Conservation (phyloP, 768 basidiomycete species). For the Boletus rufocinnamomeus region DNA sequence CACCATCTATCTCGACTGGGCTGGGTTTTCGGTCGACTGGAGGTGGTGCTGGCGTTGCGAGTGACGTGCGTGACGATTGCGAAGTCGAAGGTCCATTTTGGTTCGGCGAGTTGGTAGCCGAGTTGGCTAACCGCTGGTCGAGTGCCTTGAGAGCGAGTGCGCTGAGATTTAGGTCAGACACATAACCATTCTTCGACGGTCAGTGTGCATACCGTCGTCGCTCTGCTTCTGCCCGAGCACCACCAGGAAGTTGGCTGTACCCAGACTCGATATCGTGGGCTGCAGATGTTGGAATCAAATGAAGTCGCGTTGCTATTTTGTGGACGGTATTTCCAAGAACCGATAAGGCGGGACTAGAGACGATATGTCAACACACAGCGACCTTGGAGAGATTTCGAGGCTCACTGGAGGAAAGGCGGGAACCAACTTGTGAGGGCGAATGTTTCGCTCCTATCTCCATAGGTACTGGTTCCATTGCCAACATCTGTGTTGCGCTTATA, state of each 20-base stretch:
- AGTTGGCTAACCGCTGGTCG: constrained; percentile 85
- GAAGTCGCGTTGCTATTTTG: constrained; percentile 64
- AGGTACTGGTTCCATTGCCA: constrained; percentile 61
- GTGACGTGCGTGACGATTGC: constrained; percentile 31
- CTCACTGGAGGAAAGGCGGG: constrained; percentile 92
- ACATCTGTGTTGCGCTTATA: constrained; percentile 86
- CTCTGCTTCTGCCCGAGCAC: constrained; percentile 94
- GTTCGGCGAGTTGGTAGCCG: constrained; percentile 34
- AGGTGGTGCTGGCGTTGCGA: constrained; percentile 34
- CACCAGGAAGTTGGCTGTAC: constrained; percentile 79
- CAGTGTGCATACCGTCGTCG: constrained; percentile 69
- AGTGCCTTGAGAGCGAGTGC: constrained; percentile 96
- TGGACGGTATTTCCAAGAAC: constrained; percentile 68
- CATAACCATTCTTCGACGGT: neutral
- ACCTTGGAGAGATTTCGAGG: constrained; percentile 18
- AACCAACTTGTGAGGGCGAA: constrained; percentile 96
- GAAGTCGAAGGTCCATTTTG: constrained; percentile 34
- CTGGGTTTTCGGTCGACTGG: constrained; percentile 34
- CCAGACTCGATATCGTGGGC: constrained; percentile 69
- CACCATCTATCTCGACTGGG: constrained; percentile 22
- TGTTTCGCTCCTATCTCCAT: constrained; percentile 95
- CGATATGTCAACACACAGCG: constrained; percentile 2
- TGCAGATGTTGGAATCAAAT: constrained; percentile 66
- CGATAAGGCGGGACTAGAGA: constrained; percentile 66
- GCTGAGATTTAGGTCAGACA: constrained; percentile 43